A percentile compares a stretch with the other conserved stretches of the same genome.
Evolutionary conservation across 139 green algal species (phyloP).

Genomic region (Edaphochlamys debaryana): DNA sequence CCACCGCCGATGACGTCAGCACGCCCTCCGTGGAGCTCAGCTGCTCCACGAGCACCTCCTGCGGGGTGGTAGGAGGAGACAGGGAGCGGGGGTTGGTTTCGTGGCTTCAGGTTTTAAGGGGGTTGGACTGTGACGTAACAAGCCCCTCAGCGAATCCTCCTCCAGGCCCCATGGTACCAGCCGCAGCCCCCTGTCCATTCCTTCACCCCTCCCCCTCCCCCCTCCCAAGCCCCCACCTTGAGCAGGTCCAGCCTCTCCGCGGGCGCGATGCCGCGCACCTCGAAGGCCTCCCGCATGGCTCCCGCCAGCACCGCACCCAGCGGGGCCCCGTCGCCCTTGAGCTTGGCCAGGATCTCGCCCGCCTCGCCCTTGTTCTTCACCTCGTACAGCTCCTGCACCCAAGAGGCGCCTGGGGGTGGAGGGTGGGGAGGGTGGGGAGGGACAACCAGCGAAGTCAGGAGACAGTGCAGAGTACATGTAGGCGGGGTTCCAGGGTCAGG

Average conservation of each 20-base stretch:
- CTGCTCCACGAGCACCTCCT: conserved; percentile 40
- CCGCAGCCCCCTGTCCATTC: too few relatives aligned
- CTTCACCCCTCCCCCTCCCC: background rate
- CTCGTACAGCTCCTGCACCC: conserved; percentile 37
- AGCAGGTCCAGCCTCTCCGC: conserved; percentile 30
- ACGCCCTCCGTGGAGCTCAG: conserved; percentile 1
- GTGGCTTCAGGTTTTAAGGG: background rate
- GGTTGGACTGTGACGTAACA: background rate
- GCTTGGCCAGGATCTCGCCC: background rate
- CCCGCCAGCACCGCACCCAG: conserved; percentile 20
- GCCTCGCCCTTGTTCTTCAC: conserved; percentile 4
- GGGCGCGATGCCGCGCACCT: conserved; percentile 23
- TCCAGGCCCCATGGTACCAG: background rate
- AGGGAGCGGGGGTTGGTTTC: too few relatives aligned
- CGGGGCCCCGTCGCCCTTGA: background rate
- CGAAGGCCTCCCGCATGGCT: conserved; percentile 29
- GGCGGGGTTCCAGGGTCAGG: background rate
- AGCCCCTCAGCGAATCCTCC: background rate
- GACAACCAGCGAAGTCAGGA: background rate
- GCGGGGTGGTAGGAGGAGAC: too few relatives aligned
- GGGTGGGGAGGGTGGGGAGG: background rate
- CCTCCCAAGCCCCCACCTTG: conserved; percentile 5
- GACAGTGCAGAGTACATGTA: background rate
- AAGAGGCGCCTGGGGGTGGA: background rate
- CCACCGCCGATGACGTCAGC: conserved; percentile 24